Conservation (phyloP, 306 rosid genomes). For the Casuarina equisetifolia region DNA sequence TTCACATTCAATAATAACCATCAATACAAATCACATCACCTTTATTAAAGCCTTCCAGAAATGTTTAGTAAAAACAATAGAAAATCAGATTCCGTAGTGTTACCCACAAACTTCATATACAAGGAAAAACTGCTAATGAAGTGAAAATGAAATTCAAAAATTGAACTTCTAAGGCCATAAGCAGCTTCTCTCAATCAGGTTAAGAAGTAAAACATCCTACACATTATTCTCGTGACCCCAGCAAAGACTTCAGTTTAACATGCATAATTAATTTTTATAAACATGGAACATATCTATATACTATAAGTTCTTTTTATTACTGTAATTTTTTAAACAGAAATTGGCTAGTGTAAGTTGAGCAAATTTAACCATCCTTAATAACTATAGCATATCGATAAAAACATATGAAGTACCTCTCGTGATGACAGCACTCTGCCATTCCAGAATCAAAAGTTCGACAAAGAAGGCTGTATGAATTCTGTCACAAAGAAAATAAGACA, state of each 20-base stretch:
- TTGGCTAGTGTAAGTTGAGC: slow-evolving; percentile 4
- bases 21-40: neutral
- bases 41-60: neutral
- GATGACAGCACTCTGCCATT: slow-evolving; percentile 91
- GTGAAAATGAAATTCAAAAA: neutral
- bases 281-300: neutral
- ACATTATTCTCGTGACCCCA: neutral
- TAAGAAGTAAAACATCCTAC: neutral
- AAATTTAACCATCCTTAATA: neutral
- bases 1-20: neutral
- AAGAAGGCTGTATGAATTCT: slow-evolving; percentile 82
- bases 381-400: neutral
- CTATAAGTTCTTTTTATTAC: slow-evolving; percentile 1
- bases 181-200: slow-evolving; percentile 1
- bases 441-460: slow-evolving; percentile 89
- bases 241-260: neutral
- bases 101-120: neutral
- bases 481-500: slow-evolving; percentile 32
- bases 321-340: neutral
- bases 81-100: neutral
- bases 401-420: slow-evolving; percentile 62
- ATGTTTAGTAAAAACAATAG: neutral
- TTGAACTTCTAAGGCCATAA: neutral
- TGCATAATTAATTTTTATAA: neutral
- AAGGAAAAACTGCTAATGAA: neutral